Base-by-base conservation (phyloP, 805 yeast genomes). In the Kodamaea sagamina region DNA sequence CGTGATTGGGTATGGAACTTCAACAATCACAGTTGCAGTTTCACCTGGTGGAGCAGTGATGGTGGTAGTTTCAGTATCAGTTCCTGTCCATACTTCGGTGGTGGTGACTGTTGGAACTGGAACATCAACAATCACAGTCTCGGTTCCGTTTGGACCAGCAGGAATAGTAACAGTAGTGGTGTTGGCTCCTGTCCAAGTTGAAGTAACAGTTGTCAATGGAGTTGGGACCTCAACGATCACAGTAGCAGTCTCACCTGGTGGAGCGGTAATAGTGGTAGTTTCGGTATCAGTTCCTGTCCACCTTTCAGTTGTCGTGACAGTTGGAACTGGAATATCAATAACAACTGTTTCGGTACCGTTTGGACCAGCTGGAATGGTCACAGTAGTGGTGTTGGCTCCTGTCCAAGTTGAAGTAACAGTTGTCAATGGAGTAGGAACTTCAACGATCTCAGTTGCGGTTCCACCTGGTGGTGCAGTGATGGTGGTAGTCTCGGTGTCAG, bases 1-100 rank as follows among this genome's bases (percentile, higher is more conserved):
- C 10, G 29, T 24, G 3, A 47, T 42, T 13, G 57, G 49, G n/a
- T 48, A 41, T 18, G 57, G 56, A 9, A 46, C 50, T 6, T 50
- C 47, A 9, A 48, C 44, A 19, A 47, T 35, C n/a, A 47, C 48
- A 18, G 52, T 49, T 21, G 17, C 43, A 17, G 34, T 41, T 10
- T 41, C 41, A 34, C 43, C 44, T 15, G 48, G 28, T 16, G 36
- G 24, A 10, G 42, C 52, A 6, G 57, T 47, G 10, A 19, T 18
- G 4, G 51, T 51, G 28, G 47, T 39, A 9, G 54, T 51, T 6
- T 47, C 24, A 3, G 53, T 42, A 17, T 13, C 19, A 1, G 32
- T 3, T 17, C 41, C 42, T n/a, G 47, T 6, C 24, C 24, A 21
- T 21, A 6, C 8, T 8, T 21, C 22, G 32, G 39, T n/a, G 11